Base-by-base conservation (phyloP, 306 rosid genomes). In the Styphnolobium japonicum region DNA sequence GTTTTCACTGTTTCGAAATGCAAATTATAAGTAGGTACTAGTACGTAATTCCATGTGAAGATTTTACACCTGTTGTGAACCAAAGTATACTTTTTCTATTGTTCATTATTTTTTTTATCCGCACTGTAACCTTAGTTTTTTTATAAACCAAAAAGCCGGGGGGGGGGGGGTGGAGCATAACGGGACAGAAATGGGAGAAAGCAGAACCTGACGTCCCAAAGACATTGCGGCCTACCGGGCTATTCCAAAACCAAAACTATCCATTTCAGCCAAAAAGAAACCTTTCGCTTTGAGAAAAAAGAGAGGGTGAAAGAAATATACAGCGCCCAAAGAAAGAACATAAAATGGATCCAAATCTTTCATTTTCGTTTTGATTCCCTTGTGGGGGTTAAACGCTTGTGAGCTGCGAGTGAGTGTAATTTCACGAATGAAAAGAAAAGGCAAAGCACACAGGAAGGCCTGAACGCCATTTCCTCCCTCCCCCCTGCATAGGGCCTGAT, bases 201-300 rank as follows among this genome's bases (percentile, higher is more conserved):
- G 69, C 25, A 71, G 10, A 65, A 60, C 23, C 81, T n/a, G 19
- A 70, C 69, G 39, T 25, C 27, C 51, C 58, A 14, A 37, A 14
- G 23, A 60, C 67, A 61, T 31, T 9, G 66, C 49, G 48, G 45
- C 58, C 62, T 31, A 55, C 40, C 51, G n/a, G 46, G 72, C 58
- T 23, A 43, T 60, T 73, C 81, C 58, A 60, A 67, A 76, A 77
- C 62, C 62, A 70, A 60, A 39, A 29, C 70, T 60, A 43, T 49
- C 37, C 48, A 75, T 61, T 51, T 19, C 36, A 43, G 66, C 67
- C 37, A 7, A 58, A 75, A 66, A 33, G 57, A 81, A 81, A 48
- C 58, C 60, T 58, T 76, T 77, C 68, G 23, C 61, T 82, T 49
- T 76, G 78, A 49, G 52, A n/a, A 58, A 68, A 56, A 31, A 39